A percentile compares a stretch with the other conserved stretches of the same genome.
These are phyloP conservation scores for Mrakia blollopis DNA, from an alignment of 768 basidiomycete species.

Conservation along the genomic window DNA sequence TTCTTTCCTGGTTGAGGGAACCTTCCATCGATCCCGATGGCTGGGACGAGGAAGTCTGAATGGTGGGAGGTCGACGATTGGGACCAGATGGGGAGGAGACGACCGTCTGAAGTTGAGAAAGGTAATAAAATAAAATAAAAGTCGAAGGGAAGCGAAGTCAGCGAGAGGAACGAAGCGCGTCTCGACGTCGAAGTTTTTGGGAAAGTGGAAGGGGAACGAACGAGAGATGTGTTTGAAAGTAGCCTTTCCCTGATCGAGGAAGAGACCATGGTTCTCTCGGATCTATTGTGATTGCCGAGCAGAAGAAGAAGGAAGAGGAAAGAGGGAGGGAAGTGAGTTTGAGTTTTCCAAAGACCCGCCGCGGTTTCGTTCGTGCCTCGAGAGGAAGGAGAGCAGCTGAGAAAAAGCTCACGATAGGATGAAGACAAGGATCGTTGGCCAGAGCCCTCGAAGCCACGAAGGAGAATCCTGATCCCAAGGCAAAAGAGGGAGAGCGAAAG, in stretches of 20 bases:
- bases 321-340: neutral
- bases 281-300: too few species aligned
- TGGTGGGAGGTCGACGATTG: conserved; percentile 6
- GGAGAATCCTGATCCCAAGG: neutral
- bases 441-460: neutral
- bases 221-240: conserved; percentile 4
- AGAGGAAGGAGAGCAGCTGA: neutral
- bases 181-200: neutral
- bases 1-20: conserved; percentile 11
- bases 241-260: neutral
- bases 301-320: neutral
- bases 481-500: neutral
- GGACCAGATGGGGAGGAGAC: conserved; percentile 11
- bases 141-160: neutral
- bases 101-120: conserved; percentile 7
- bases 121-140: too few species aligned
- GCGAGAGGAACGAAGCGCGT: too few species aligned
- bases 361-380: neutral
- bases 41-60: neutral
- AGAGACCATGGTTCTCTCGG: conserved; percentile 12
- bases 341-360: too few species aligned
- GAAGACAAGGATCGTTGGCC: conserved; percentile 7
- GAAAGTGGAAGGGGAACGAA: neutral
- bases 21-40: conserved; percentile 3
- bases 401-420: neutral